Percentiles rank a stretch among this genome's conserved stretches.
Evolutionary conservation across 352 stramenopile genomes (phyloP).

Genomic region (Phytophthora lateralis): DNA sequence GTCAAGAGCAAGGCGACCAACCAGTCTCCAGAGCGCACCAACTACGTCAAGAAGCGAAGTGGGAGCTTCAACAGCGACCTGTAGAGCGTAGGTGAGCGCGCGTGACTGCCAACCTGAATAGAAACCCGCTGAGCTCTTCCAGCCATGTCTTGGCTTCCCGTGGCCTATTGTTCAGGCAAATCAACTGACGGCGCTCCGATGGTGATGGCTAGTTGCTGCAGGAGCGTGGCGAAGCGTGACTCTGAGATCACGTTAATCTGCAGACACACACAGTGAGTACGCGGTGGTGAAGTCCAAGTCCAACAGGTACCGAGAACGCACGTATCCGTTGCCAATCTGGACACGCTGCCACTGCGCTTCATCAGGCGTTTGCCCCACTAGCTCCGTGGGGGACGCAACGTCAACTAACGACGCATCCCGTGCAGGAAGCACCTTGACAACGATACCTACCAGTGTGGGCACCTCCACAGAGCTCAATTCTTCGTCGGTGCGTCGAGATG

Average conservation of each 20-base stretch:
- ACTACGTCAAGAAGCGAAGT: slow-evolving; percentile 34
- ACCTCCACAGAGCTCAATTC: slow-evolving; percentile 10
- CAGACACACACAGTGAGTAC: slow-evolving; percentile 12
- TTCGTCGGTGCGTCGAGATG: slow-evolving; percentile 3
- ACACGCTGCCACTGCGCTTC: slow-evolving; percentile 32
- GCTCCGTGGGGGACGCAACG: slow-evolving; percentile 39
- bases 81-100: slow-evolving; percentile 24
- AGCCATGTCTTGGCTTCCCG: not conserved
- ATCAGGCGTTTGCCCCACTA: slow-evolving; percentile 11
- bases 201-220: slow-evolving; percentile 12
- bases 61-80: slow-evolving; percentile 32
- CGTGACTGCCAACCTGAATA: slow-evolving; percentile 21
- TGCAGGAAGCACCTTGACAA: slow-evolving; percentile 44
- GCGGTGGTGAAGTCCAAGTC: not conserved
- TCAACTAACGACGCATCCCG: slow-evolving; percentile 60
- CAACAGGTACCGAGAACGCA: slow-evolving; percentile 24
- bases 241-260: slow-evolving; percentile 34
- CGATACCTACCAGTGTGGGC: slow-evolving; percentile 33
- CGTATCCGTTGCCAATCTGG: slow-evolving; percentile 62
- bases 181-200: not conserved
- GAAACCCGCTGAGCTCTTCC: slow-evolving; percentile 12
- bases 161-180: slow-evolving; percentile 5
- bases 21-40: slow-evolving; percentile 2
- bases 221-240: slow-evolving; percentile 14
- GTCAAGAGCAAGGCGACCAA: slow-evolving; percentile 12